Evolutionary conservation across 1,139 yeast genomes (phyloP), one percentile per base, ranked within the genome.

Genomic region (Yarrowia galli): DNA sequence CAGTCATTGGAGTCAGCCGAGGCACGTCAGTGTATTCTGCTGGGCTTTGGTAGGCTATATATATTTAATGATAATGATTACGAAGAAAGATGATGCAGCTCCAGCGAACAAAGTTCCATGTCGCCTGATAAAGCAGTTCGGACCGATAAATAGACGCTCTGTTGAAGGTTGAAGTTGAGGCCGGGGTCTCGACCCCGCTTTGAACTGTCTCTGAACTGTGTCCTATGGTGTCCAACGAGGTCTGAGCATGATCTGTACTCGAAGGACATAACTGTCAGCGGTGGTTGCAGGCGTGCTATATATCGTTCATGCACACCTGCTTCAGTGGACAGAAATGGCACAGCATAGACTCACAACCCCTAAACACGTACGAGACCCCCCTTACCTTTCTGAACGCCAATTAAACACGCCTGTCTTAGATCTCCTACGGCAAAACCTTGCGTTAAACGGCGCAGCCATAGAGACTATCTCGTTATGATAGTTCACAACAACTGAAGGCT

Each of bases 1-100:
- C 77, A 3, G 56, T 61, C 15, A 61, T 61, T 46, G 66, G 66
- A 7, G 56, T 61, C 18, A 61, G 66, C 18, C 56, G 66, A 22
- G 66, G 66, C 18, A 61, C 43, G 9, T 61, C 66, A 0, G 66
- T 61, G 32, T 61, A 61, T 43, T 61, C 66, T n/a, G 36, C 56
- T 4, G 45, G 54, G 16, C 43, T 61, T 3, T 61, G 66, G 56
- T 61, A 53, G 45, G 22, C 28, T 35, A 20, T 51, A 32, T 49
- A 51, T 51, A 51, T 51, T 51, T 51, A 51, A 51, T 35, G 43
- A 51, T 51, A 16, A 51, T 48, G 49, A 25, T 48, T n/a, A 48
- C 25, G n/a, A n/a, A 7, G 8, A 28, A 28, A 28, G n/a, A n/a
- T n/a, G n/a, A n/a, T n/a, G n/a, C n/a, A n/a, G n/a, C n/a, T n/a